Evolutionary conservation across 768 basidiomycete species (phyloP), one percentile per base, ranked within the genome.

Genomic region (Lentinula lateritia): DNA sequence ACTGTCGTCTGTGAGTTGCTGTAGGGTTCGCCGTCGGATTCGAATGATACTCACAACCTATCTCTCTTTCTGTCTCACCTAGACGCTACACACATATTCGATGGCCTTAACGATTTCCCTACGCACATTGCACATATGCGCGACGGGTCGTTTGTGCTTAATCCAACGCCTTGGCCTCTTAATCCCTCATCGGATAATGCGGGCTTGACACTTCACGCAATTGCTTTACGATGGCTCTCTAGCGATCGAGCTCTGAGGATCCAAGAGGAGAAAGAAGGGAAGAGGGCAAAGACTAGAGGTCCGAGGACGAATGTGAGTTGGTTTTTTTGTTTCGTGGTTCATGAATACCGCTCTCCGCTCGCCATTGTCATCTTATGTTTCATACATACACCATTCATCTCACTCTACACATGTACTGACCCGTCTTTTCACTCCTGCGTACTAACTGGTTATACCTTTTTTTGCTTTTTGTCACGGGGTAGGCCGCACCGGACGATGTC

Each of bases 51-150:
- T 28, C 28, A 28, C 28, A 28, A 28, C 28, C 28, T 13, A 5
- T 39, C 6, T 43, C 52, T 42, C 50, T n/a, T 62, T 39, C 50
- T 28, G 52, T 58, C 23, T 53, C 55, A 39, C 62, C 18, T 67
- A 95, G 93, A 97, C 75, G 94, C 95, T 10, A 98, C 95, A 1
- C 97, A 99, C 72, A 60, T 60, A 28, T 60, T 60, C 32, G 59
- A 60, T 23, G 59, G 59, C 23, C 74, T 98, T 35, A 83, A 84
- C 68, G 73, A 81, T n/a, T 98, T 96, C 77, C 96, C 97, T 3
- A 98, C 95, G 0, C 93, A 96, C 68, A 79, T 98, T 62, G 86
- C 87, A 5, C 97, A 98, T 70, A 90, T 99, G 87, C 86, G 90
- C 28, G 80, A 94, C 52, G 97, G 97, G 4, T 75, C 78, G 12